Base-by-base conservation (phyloP, 306 rosid genomes). In the Arachis stenosperma region DNA sequence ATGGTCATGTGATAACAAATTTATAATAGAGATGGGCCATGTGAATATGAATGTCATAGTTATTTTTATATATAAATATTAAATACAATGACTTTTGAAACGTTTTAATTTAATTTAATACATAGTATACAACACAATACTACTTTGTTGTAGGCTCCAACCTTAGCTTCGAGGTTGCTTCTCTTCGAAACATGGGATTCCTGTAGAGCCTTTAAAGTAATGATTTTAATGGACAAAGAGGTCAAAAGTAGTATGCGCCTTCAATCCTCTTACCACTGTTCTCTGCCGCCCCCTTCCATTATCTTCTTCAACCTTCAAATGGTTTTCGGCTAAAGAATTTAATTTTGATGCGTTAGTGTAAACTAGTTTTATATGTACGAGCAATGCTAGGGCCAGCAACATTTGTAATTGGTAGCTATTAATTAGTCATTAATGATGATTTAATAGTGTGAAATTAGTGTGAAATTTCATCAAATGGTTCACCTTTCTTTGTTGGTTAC, bases 241-340 rank as follows among this genome's bases (percentile, higher is more conserved):
- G 89, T 85, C 89, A 85, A 85, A 79, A 79, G 81, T 65, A 69
- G 73, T 36, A 65, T 82, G 89, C 83, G 37, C 37, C 4, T 15
- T 3, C 37, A 40, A 75, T 66, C 6, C 30, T 58, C 71, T 15
- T 66, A 39, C 47, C 33, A 6, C 29, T 58, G 61, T 60, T 12
- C 61, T 61, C 61, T 67, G 83, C 83, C 81, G 74, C 81, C 70
- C 70, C 36, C 65, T 60, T 58, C 76, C 81, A 75, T 40, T 61
- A 69, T 47, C 65, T 30, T 72, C 58, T 3, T 67, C 70, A 0
- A 44, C 44, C 56, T 27, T 51, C 60, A 39, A 36, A 46, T 74
- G 79, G 42, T 44, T 74, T 74, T 60, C 51, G 3, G 29, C 66
- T 61, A 30, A 22, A 22, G 1, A 22, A 22, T 22, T 22, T 22